Conservation (phyloP, 441 rosid genomes). For the Biscutella auriculata region DNA sequence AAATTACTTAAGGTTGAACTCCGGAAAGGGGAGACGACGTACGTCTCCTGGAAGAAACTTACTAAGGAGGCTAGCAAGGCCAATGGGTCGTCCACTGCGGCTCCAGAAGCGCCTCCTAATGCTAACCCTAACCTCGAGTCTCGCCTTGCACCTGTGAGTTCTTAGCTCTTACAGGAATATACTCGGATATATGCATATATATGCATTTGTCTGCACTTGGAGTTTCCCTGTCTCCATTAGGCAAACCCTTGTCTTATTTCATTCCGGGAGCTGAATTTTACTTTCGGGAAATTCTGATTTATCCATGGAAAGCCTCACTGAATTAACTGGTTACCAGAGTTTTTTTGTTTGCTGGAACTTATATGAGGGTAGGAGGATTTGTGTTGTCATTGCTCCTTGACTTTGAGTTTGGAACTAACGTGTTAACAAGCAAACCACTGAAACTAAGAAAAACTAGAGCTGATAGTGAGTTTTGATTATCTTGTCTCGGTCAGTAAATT, state of each 20-base stretch:
- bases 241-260: neutral
- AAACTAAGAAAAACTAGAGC: neutral
- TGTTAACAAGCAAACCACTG: neutral
- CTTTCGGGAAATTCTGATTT: neutral
- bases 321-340: neutral
- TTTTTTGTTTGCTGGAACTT: neutral
- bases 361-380: neutral
- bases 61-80: slow-evolving; percentile 54
- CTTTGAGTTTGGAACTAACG: neutral
- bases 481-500: too few relatives aligned
- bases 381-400: neutral
- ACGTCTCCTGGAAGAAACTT: slow-evolving; percentile 94
- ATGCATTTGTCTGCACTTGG: neutral
- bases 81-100: slow-evolving; percentile 24
- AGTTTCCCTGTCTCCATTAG: neutral
- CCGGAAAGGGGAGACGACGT: slow-evolving; percentile 69
- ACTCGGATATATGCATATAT: neutral
- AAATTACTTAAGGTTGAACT: slow-evolving; percentile 73
- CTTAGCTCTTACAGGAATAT: neutral
- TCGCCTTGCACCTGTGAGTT: slow-evolving; percentile 48
- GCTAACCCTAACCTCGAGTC: slow-evolving; percentile 50
- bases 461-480: neutral
- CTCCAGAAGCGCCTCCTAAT: slow-evolving; percentile 28
- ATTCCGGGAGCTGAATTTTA: neutral
- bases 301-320: neutral